Evolutionary conservation across 306 rosid species (phyloP).

Genomic region (Potentilla sterilis): DNA sequence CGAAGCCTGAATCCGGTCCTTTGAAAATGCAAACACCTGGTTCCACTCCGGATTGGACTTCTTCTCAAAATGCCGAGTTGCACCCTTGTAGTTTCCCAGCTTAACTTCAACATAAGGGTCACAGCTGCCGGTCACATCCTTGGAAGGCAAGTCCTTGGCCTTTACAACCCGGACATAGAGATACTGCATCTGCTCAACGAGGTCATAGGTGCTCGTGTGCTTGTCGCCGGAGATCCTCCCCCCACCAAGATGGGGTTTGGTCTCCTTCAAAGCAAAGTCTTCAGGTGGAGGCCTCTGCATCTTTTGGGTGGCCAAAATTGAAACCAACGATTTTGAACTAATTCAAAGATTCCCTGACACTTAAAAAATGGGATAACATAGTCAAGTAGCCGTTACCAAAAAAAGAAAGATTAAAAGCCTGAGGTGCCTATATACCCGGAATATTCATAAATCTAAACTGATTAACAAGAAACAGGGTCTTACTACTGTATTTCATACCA

Average conservation of each 20-base stretch:
- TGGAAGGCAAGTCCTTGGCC: constrained; percentile 77
- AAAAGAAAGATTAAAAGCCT: constrained; percentile 27
- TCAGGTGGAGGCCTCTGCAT: constrained; percentile 96
- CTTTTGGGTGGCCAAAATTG: constrained; percentile 33
- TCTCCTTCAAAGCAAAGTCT: constrained; percentile 90
- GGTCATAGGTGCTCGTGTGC: constrained; percentile 89
- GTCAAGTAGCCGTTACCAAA: constrained; percentile 55
- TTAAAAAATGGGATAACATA: constrained; percentile 52
- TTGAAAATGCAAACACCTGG: constrained; percentile 90
- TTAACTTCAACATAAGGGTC: constrained; percentile 90
- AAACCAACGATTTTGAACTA: constrained; percentile 31
- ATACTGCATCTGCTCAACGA: constrained; percentile 99
- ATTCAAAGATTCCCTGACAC: constrained; percentile 45
- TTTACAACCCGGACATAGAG: constrained; percentile 92
- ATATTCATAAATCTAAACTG: constrained; percentile 26
- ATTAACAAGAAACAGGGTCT: constrained; percentile 6
- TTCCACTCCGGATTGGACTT: constrained; percentile 88
- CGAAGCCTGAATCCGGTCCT: constrained; percentile 84
- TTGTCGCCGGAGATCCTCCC: constrained; percentile 89
- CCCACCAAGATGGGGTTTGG: constrained; percentile 95
- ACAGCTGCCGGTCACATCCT: constrained; percentile 90
- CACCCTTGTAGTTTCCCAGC: constrained; percentile 91
- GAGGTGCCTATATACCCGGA: constrained; percentile 45
- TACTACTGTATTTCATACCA: background rate
- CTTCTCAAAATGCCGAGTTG: constrained; percentile 95